phyloP scores from a whole-genome alignment of 192 early-diverging fungal species.

The Coemansia sp. region DNA sequence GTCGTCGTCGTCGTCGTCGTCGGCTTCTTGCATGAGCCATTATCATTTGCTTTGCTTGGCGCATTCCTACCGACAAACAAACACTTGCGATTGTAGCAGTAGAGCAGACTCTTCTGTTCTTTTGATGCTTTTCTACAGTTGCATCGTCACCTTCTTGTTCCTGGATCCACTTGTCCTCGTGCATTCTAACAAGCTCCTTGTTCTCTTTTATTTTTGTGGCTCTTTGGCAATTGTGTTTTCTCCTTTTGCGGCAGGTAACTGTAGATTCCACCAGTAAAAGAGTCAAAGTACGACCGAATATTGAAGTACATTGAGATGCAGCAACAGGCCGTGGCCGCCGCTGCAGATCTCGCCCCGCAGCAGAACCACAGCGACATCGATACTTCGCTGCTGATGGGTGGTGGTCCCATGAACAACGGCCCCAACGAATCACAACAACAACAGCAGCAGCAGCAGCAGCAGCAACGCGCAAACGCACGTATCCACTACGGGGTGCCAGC shows the following conservation, averaged over 20 bases:
- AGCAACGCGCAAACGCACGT: background rate
- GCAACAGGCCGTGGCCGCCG: slow-evolving; percentile 47
- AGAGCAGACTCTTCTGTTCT: background rate
- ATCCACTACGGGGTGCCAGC: background rate
- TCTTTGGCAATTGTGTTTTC: background rate
- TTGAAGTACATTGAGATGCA: slow-evolving; percentile 50
- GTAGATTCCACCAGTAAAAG: slow-evolving; percentile 55
- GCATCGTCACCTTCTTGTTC: background rate
- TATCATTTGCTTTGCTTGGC: too few relatives aligned
- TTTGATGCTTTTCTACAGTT: background rate
- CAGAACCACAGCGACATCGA: slow-evolving; percentile 35
- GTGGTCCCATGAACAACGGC: slow-evolving; percentile 28
- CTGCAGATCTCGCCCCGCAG: slow-evolving; percentile 23
- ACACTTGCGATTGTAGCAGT: background rate
- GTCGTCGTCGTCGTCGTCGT: background rate
- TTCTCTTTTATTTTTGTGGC: background rate
- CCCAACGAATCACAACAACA: slow-evolving; percentile 18
- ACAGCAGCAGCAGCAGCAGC: too few relatives aligned
- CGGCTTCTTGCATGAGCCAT: too few relatives aligned
- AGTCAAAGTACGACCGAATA: slow-evolving; percentile 56
- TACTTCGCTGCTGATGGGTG: slow-evolving; percentile 39
- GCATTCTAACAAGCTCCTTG: background rate
- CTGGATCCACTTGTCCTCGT: background rate
- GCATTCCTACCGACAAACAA: background rate
- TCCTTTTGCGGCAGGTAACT: background rate